Percentiles rank a stretch among this genome's conserved stretches.
These are phyloP conservation scores for Allium fistulosum DNA, from an alignment of 106 monocot genomes.

Conservation along the genomic window DNA sequence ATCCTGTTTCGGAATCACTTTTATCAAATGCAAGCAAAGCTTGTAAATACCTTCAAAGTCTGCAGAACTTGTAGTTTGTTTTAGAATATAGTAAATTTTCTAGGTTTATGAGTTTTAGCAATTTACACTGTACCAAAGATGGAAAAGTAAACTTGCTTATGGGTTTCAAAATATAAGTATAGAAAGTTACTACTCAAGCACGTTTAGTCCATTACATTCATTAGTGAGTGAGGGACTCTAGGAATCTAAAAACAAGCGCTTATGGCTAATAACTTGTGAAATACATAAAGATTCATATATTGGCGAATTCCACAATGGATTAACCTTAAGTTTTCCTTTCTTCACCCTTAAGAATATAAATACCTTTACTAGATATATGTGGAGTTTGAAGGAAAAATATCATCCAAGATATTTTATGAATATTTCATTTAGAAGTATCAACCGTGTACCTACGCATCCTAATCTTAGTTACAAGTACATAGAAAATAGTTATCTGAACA, in stretches of 20 bases:
- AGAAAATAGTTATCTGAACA: slow-evolving; percentile 12
- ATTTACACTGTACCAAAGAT: slow-evolving; percentile 38
- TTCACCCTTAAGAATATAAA: slow-evolving; percentile 26
- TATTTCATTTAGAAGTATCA: not conserved
- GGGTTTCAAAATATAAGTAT: slow-evolving; percentile 26
- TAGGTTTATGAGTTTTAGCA: not conserved
- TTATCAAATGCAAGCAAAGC: slow-evolving; percentile 2
- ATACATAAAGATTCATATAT: slow-evolving; percentile 1
- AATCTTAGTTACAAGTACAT: slow-evolving; percentile 46
- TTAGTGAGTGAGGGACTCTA: slow-evolving; percentile 46
- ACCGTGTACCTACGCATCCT: slow-evolving; percentile 6
- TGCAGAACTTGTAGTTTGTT: not conserved
- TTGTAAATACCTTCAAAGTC: not conserved
- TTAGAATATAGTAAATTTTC: not conserved
- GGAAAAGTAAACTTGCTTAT: slow-evolving; percentile 37
- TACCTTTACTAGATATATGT: slow-evolving; percentile 16
- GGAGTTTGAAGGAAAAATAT: slow-evolving; percentile 15
- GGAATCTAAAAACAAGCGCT: slow-evolving; percentile 22
- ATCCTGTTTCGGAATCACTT: not conserved
- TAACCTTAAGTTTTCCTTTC: slow-evolving; percentile 34
- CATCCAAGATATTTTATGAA: too few relatives aligned
- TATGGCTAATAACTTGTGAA: slow-evolving; percentile 28
- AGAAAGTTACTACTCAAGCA: not conserved
- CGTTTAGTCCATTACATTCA: slow-evolving; percentile 11
- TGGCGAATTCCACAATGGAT: slow-evolving; percentile 30